Evolutionary conservation across 257 asterid genomes (phyloP), one percentile per base, ranked within the genome.

Genomic region (Schizonepeta tenuifolia): DNA sequence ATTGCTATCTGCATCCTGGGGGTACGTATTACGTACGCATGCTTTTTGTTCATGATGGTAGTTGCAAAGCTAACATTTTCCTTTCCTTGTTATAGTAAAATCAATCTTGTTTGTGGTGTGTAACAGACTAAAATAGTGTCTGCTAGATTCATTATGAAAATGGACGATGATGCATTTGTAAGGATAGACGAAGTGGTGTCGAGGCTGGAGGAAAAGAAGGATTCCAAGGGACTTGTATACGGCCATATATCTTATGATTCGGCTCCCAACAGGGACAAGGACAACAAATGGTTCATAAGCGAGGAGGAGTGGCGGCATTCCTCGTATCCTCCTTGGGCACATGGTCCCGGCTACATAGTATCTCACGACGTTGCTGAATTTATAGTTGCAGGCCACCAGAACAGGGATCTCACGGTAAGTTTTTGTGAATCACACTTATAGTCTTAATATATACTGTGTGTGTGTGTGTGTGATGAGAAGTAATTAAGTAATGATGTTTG

Each of bases 81-180:
- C 11, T 17, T 28, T n/a, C 33, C 33, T 3, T 12, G 1, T 50
- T 50, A 50, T 50, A 7, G 9, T 38, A 9, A 9, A 38, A 38
- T 38, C 3, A 38, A 38, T 38, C 43, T 38, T 38, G 43, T 38
- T 7, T 38, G 43, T 7, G 43, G 43, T 38, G 43, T 38, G 43
- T 38, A 38, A 75, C 93, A 94, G 97, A 89, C 86, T 0, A 83
- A 87, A 76, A 75, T 89, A 66, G 79, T 89, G 10, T 79, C 93
- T 50, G 99, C 99, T 8, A 89, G 84, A 74, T 91, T 82, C 72
- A 83, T 94, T 11, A 89, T 94, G 99, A 94, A 94, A 81, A 89
- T 91, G 65, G 99, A 94, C 0, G 99, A 94, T n/a, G 97, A 94
- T 73, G 97, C 99, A 51, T 91, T 94, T 80, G 95, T 94, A 51